Evolutionary conservation across 352 stramenopile species (phyloP).

Genomic region (Stramenopiles sp.): DNA sequence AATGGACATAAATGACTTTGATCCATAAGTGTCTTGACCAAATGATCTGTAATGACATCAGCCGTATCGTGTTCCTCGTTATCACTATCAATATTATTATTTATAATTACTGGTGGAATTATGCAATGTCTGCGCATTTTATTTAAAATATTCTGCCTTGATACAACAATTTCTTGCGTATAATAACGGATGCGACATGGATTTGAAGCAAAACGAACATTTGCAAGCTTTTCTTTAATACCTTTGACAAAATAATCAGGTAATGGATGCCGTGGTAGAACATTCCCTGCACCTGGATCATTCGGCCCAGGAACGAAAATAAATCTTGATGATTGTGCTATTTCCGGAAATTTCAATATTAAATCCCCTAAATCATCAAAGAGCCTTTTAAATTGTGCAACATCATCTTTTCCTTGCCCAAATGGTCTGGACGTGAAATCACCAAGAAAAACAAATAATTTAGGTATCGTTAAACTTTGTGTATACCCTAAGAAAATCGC

Average conservation of each 20-base stretch:
- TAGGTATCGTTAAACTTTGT: constrained; percentile 38
- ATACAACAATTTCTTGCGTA: constrained; percentile 74
- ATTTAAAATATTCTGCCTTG: constrained; percentile 64
- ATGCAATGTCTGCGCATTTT: constrained; percentile 66
- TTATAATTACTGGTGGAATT: constrained; percentile 25
- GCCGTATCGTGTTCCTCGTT: constrained; percentile 21
- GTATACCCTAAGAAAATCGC: constrained; percentile 56
- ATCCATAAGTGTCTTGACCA: constrained; percentile 65
- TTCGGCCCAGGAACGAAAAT: constrained; percentile 70
- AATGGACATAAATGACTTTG: constrained; percentile 75
- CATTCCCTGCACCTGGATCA: constrained; percentile 52
- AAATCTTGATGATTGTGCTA: constrained; percentile 58
- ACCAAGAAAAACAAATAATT: constrained; percentile 76
- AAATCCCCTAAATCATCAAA: constrained; percentile 65
- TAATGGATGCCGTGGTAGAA: constrained; percentile 45
- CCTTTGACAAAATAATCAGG: constrained; percentile 14
- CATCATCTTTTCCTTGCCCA: constrained; percentile 28
- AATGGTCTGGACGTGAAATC: constrained; percentile 65
- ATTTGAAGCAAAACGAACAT: constrained; percentile 60
- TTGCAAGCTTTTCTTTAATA: constrained; percentile 22
- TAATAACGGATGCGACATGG: constrained; percentile 74
- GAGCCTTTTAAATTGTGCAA: constrained; percentile 46
- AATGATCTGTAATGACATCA: constrained; percentile 49
- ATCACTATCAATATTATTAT: constrained; percentile 9
- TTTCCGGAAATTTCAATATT: constrained; percentile 54